A percentile compares a stretch with the other conserved stretches of the same genome.
Evolutionary conservation across 768 basidiomycete species (phyloP).

Genomic region (Dentipellis sp.): DNA sequence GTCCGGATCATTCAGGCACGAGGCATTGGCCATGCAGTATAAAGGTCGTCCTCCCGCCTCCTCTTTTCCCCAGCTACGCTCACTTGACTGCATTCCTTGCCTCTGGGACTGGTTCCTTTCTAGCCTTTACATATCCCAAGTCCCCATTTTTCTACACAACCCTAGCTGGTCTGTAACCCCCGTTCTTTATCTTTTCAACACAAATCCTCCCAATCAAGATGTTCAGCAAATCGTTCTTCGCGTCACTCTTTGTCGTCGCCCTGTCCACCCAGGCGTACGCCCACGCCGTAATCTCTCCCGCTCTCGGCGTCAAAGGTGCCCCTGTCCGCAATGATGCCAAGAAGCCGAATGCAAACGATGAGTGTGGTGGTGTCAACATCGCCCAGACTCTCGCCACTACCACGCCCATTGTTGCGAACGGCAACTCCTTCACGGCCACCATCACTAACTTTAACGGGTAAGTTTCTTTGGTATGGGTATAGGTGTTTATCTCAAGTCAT

Average conservation of each 20-base stretch:
- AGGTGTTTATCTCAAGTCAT: neutral
- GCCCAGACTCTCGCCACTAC: constrained; percentile 29
- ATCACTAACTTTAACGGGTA: constrained; percentile 42
- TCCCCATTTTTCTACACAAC: neutral
- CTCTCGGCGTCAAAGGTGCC: constrained; percentile 25
- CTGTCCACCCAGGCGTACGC: constrained; percentile 32
- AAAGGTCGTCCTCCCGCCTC: neutral
- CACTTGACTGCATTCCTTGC: neutral
- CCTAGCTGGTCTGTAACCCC: neutral
- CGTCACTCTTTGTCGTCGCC: constrained; percentile 24
- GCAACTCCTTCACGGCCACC: constrained; percentile 33
- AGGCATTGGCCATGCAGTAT: neutral
- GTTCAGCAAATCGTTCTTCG: constrained; percentile 20
- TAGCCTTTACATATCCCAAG: neutral
- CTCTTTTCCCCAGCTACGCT: neutral
- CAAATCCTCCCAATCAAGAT: constrained; percentile 3
- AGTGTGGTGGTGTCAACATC: constrained; percentile 35
- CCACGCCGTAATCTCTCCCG: constrained; percentile 35
- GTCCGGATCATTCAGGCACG: no score
- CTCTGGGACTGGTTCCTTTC: neutral
- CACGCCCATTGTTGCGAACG: constrained; percentile 15
- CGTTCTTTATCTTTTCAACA: neutral
- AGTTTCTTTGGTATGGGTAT: constrained; percentile 4
- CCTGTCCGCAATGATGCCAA: constrained; percentile 20
- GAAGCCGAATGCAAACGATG: constrained; percentile 20